Evolutionary conservation across 129 eudicot species (phyloP).

Genomic region (Flaveria linearis): DNA sequence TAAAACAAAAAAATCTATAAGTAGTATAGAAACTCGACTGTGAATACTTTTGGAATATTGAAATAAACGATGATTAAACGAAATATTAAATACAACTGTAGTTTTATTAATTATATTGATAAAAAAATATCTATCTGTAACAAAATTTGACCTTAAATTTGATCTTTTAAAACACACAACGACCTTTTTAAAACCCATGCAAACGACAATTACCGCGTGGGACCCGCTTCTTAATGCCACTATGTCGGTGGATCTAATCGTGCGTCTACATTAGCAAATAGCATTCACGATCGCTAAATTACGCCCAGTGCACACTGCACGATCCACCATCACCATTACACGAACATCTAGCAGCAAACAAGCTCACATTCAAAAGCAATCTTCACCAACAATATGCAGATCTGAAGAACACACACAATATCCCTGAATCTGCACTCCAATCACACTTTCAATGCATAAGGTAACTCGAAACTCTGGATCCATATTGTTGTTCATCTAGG

Average conservation of each 20-base stretch:
- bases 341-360: conserved; percentile 8
- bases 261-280: conserved; percentile 18
- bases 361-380: conserved; percentile 15
- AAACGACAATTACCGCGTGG: conserved; percentile 21
- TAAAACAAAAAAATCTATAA: no score
- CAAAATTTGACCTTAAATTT: not conserved
- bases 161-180: not conserved
- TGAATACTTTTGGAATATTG: no score
- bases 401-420: not conserved
- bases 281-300: not conserved
- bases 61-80: no score
- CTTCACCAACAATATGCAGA: conserved; percentile 18
- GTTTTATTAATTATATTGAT: no score
- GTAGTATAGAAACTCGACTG: no score
- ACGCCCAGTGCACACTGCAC: conserved; percentile 28
- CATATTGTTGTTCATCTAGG: conserved; percentile 33
- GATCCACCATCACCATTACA: conserved; percentile 26
- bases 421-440: conserved; percentile 14
- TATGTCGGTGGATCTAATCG: conserved; percentile 41
- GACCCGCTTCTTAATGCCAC: conserved; percentile 19
- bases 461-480: conserved; percentile 24
- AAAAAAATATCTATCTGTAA: no score
- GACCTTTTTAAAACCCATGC: not conserved
- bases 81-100: no score
- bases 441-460: conserved; percentile 25